Percentiles rank a stretch among this genome's conserved stretches.
These are phyloP conservation scores for Penicillium sp. DNA, from an alignment of 2,329 filamentous ascomycete genomes.

Conservation along the genomic window DNA sequence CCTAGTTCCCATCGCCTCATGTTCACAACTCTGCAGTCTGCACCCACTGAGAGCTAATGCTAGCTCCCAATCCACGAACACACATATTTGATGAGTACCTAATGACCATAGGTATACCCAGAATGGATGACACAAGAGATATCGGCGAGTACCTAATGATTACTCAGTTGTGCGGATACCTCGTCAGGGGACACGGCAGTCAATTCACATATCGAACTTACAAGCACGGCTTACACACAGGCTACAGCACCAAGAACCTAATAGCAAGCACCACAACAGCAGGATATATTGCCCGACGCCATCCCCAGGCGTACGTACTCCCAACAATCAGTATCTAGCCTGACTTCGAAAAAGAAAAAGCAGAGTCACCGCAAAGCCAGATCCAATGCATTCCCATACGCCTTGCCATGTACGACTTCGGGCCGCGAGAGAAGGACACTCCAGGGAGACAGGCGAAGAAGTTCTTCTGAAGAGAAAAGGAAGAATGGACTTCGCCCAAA, in stretches of 20 bases:
- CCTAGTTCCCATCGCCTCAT: conserved; percentile 17
- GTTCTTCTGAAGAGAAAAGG: not conserved
- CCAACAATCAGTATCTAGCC: conserved; percentile 10
- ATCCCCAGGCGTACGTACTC: not conserved
- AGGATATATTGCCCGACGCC: conserved; percentile 15
- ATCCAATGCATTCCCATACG: conserved; percentile 28
- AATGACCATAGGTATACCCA: not conserved
- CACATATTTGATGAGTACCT: not conserved
- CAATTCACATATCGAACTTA: not conserved
- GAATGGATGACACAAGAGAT: no score
- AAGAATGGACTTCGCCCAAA: conserved; percentile 16
- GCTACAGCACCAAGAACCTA: conserved; percentile 3
- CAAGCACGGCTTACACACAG: not conserved
- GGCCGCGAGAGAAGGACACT: conserved; percentile 8
- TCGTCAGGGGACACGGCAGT: not conserved
- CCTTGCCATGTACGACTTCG: conserved; percentile 24
- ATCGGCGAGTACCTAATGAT: no score
- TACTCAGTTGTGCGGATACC: not conserved
- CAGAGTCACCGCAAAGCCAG: conserved; percentile 9
- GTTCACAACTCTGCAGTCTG: no score
- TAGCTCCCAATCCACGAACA: not conserved
- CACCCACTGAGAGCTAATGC: not conserved
- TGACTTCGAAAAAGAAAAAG: conserved; percentile 5
- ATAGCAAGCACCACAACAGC: not conserved
- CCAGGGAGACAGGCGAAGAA: conserved; percentile 8